Percentiles rank a stretch among this genome's conserved stretches.
Evolutionary conservation across 139 green algal species (phyloP).

Genomic region (Chlamydomonas incerta): DNA sequence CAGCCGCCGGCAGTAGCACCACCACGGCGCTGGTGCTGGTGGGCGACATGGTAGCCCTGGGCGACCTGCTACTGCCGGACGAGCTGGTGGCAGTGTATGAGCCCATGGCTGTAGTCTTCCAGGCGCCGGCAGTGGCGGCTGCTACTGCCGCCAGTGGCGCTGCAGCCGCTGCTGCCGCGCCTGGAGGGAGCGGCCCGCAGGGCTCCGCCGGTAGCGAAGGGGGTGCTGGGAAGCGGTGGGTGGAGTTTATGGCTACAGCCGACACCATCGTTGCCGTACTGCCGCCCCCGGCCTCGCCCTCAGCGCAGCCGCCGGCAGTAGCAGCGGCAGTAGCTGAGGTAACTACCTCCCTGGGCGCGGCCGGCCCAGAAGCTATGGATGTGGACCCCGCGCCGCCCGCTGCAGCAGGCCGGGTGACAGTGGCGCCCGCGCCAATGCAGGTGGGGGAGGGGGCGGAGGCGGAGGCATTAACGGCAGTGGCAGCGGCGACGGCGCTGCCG

Average conservation of each 20-base stretch:
- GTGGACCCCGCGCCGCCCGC: neutral
- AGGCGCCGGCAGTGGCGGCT: neutral
- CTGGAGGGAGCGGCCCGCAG: too few relatives aligned
- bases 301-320: neutral
- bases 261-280: too few relatives aligned
- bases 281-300: too few relatives aligned
- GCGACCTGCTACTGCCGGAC: constrained; percentile 20
- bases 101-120: neutral
- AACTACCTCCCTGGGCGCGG: neutral
- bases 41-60: constrained; percentile 1
- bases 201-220: too few relatives aligned
- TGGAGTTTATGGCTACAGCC: too few relatives aligned
- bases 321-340: neutral
- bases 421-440: too few relatives aligned
- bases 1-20: too few relatives aligned
- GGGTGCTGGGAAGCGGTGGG: too few relatives aligned
- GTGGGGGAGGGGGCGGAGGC: too few relatives aligned
- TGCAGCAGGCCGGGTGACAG: neutral
- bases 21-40: neutral
- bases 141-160: neutral
- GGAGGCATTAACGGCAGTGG: too few relatives aligned
- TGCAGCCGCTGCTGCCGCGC: too few relatives aligned
- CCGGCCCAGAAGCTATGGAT: neutral
- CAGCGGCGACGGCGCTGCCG: too few relatives aligned
- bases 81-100: constrained; percentile 12